Conservation (phyloP, 306 rosid genomes). For the Dryas drummondii region DNA sequence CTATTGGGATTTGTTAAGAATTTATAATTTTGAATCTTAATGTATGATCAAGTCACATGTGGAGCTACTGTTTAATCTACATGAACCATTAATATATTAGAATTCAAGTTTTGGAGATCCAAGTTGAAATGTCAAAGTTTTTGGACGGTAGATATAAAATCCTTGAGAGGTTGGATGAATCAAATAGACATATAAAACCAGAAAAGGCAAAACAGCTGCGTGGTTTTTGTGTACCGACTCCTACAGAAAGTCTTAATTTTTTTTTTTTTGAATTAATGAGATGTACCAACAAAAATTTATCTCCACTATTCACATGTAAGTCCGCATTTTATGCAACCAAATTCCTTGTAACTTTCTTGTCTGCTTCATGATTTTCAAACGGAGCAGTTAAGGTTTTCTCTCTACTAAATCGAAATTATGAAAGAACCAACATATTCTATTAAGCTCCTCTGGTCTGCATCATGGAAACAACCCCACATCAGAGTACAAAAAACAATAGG, state of each 20-base stretch:
- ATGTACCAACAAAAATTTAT: slow-evolving; percentile 18
- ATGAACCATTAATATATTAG: slow-evolving; percentile 2
- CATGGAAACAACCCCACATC: slow-evolving; percentile 73
- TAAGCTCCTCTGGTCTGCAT: slow-evolving; percentile 44
- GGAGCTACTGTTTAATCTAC: slow-evolving; percentile 34
- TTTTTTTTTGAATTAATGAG: slow-evolving; percentile 23
- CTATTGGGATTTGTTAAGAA: slow-evolving; percentile 49
- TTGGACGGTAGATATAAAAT: slow-evolving; percentile 34
- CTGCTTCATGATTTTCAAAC: slow-evolving; percentile 83
- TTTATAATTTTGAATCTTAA: slow-evolving; percentile 35
- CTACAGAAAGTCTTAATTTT: slow-evolving; percentile 52
- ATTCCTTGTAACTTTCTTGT: slow-evolving; percentile 57
- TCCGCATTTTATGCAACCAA: slow-evolving; percentile 73
- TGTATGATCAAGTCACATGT: slow-evolving; percentile 47
- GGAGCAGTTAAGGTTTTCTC: slow-evolving; percentile 81
- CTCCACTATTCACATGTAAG: slow-evolving; percentile 66
- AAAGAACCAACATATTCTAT: slow-evolving; percentile 27
- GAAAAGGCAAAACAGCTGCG: slow-evolving; percentile 51
- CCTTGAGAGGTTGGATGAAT: slow-evolving; percentile 29
- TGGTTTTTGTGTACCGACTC: slow-evolving; percentile 45
- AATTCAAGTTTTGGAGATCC: not conserved
- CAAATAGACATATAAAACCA: slow-evolving; percentile 29
- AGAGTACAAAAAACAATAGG: slow-evolving; percentile 31
- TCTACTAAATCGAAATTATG: slow-evolving; percentile 45
- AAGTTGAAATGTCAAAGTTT: slow-evolving; percentile 22